phyloP scores from a whole-genome alignment of 1,284 basidiomycete species.

The Apiotrichum domesticum region DNA sequence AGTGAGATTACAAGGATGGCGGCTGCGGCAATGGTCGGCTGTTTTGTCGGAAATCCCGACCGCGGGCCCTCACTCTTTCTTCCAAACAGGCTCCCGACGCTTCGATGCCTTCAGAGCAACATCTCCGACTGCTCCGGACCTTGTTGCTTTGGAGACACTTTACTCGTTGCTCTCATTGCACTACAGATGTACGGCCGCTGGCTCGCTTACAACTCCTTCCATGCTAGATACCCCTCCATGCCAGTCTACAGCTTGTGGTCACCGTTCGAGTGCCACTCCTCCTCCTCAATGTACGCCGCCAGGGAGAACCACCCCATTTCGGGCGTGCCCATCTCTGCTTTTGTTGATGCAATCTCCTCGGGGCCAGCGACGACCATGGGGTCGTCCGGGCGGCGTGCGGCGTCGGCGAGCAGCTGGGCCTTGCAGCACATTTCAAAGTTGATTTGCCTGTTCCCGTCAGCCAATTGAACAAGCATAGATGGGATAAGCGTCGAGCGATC shows the following conservation, averaged over 20 bases:
- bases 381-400: constrained; percentile 28
- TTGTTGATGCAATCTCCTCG: constrained; percentile 32
- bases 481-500: too few relatives aligned
- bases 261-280: constrained; percentile 31
- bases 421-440: constrained; percentile 41
- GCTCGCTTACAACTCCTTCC: too few relatives aligned
- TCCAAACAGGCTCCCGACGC: too few relatives aligned
- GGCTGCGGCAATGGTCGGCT: too few relatives aligned
- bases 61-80: too few relatives aligned
- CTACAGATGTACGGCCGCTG: too few relatives aligned
- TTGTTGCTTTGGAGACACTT: not conserved
- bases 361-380: constrained; percentile 24
- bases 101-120: too few relatives aligned
- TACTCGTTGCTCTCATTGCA: not conserved
- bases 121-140: too few relatives aligned
- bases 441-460: constrained; percentile 28
- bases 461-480: not conserved
- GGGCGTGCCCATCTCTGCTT: constrained; percentile 34
- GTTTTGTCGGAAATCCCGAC: too few relatives aligned
- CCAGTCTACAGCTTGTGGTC: constrained; percentile 25
- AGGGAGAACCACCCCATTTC: constrained; percentile 43
- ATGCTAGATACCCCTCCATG: too few relatives aligned
- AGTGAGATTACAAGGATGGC: too few relatives aligned
- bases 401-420: constrained; percentile 37
- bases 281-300: constrained; percentile 37